Evolutionary conservation across 306 rosid species (phyloP).

Genomic region (Abrus pulchellus): DNA sequence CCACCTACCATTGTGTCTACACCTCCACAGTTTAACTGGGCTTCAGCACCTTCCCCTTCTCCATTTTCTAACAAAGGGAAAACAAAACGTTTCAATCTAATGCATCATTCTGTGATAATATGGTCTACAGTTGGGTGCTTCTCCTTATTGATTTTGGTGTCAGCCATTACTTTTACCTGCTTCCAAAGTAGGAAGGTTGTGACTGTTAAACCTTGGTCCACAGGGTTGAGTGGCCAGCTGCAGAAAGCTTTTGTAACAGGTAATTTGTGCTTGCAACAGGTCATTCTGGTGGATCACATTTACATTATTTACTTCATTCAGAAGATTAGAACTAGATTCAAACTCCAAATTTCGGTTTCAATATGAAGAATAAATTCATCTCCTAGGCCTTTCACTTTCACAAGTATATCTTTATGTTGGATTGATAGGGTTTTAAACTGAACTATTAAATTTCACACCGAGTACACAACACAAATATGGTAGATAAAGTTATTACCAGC

Average conservation of each 20-base stretch:
- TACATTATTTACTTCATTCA: not conserved
- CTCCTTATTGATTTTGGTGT: constrained; percentile 58
- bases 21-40: constrained; percentile 44
- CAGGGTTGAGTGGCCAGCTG: constrained; percentile 97
- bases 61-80: constrained; percentile 51
- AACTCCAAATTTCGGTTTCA: not conserved
- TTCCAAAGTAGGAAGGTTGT: constrained; percentile 70
- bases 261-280: constrained; percentile 36
- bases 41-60: constrained; percentile 55
- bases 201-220: constrained; percentile 92
- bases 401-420: not conserved
- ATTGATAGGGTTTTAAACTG: no score
- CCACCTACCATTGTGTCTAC: constrained; percentile 48
- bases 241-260: constrained; percentile 94
- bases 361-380: not conserved
- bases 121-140: constrained; percentile 64
- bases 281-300: not conserved
- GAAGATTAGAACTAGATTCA: constrained; percentile 21
- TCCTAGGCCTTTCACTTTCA: not conserved
- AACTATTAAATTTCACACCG: no score
- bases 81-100: constrained; percentile 47
- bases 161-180: constrained; percentile 52
- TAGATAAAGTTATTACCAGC: no score
- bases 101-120: constrained; percentile 49
- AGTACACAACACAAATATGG: no score